Evolutionary conservation across 1,139 yeast species (phyloP), one percentile per base, ranked within the genome.

Genomic region (Nakaseomyces glabratus): DNA sequence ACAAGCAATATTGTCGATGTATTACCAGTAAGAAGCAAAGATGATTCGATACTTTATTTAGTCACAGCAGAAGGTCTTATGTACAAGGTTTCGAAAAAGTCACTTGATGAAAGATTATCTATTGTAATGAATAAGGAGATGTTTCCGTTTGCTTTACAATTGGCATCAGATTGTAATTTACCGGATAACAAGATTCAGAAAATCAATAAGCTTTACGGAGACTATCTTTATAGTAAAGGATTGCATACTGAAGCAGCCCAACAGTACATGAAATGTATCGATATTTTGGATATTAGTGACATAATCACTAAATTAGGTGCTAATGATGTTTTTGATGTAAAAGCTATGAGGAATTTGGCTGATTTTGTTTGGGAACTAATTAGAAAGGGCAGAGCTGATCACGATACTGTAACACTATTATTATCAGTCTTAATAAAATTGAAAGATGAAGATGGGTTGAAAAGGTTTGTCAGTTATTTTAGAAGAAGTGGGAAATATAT

Each of bases 391-490:
- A 48, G 70, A 10, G 78, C 95, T 0, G 71, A 73, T 24, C 69
- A 73, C 31, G 94, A 86, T 52, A 96, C 90, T 55, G 70, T 86
- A 2, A 86, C 96, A 0, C 60, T 90, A 20, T 62, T 90, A 24
- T 61, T 90, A 22, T 82, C 93, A 43, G 79, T 93, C 35, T 79
- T 82, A 48, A 84, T 95, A 45, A 88, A 88, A 53, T 61, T 85
- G 43, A 81, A 79, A 44, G 69, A 71, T 46, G 66, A 65, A 1
- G 71, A 68, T 1, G 77, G 77, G 37, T 62, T 90, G 23, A 69
- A 70, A 32, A 47, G 56, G 3, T 86, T 85, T 49, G 70, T 86
- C 21, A 63, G 66, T 2, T 65, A 66, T 35, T 60, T 57, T 41
- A 62, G 58, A 24, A 50, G 63, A 24, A 56, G 58, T 8, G 60